A percentile compares a stretch with the other conserved stretches of the same genome.
Evolutionary conservation across 225 moss, liverwort and hornwort species (phyloP).

Genomic region (Physcomitrium patens): DNA sequence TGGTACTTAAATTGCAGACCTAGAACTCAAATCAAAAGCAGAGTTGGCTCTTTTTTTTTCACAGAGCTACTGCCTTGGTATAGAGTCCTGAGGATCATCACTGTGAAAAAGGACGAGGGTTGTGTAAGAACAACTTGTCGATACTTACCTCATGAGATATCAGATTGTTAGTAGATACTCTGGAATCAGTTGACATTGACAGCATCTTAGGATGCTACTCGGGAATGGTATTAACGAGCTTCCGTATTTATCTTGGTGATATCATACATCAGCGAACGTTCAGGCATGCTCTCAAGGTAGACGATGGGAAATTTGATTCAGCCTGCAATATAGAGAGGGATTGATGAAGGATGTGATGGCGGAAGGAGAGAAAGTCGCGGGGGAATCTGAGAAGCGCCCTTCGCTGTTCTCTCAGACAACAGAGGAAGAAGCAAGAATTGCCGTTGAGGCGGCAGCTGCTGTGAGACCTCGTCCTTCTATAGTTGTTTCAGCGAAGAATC

Average conservation of each 20-base stretch:
- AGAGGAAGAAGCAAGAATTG: constrained; percentile 76
- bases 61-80: neutral
- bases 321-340: constrained; percentile 1
- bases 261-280: neutral
- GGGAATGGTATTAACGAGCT: neutral
- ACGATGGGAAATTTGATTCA: neutral
- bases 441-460: constrained; percentile 79
- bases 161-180: neutral
- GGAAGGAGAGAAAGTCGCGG: constrained; percentile 53
- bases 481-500: constrained; percentile 66
- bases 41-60: neutral
- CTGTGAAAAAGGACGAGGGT: neutral
- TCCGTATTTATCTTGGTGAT: neutral
- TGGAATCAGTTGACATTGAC: neutral
- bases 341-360: constrained; percentile 84
- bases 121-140: neutral
- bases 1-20: neutral
- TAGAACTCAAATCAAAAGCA: neutral
- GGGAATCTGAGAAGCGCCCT: constrained; percentile 52
- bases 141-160: neutral
- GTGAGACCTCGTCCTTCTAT: constrained; percentile 78
- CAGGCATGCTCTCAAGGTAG: constrained; percentile 1
- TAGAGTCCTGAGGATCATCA: neutral
- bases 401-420: constrained; percentile 67
- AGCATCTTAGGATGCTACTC: neutral